phyloP scores from a whole-genome alignment of 441 rosid species.

The Lepidium campestre region DNA sequence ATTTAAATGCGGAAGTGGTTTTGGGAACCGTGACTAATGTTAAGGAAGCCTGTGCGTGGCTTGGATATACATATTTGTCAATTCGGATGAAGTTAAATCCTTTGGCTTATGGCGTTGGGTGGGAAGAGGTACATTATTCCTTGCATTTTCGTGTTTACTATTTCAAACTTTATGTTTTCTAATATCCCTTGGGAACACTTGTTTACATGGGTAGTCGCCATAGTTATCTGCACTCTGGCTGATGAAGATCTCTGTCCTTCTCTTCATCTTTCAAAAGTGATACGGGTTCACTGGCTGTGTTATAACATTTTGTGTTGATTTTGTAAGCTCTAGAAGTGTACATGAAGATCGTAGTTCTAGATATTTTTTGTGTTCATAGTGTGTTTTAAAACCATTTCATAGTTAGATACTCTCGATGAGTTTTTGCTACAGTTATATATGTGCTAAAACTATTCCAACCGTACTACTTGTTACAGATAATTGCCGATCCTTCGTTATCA shows the following conservation, averaged over 20 bases:
- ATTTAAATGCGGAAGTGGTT: constrained; percentile 95
- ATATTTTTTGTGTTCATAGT: background rate
- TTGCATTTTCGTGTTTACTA: background rate
- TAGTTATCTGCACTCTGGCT: background rate
- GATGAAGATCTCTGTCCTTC: constrained; percentile 4
- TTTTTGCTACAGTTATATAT: constrained; percentile 8
- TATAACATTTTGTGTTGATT: background rate
- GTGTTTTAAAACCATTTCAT: constrained; percentile 4
- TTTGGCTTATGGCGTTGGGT: constrained; percentile 96
- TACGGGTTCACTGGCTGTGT: background rate
- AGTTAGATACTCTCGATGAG: constrained; percentile 4
- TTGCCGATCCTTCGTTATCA: constrained; percentile 89
- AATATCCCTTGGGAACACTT: constrained; percentile 3
- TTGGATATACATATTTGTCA: constrained; percentile 94
- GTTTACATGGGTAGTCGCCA: background rate
- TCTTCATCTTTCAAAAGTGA: constrained; percentile 1
- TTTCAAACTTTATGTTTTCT: background rate
- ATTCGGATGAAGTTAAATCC: constrained; percentile 98
- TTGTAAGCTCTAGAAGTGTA: constrained; percentile 7
- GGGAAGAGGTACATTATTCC: constrained; percentile 81
- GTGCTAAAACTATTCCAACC: constrained; percentile 17
- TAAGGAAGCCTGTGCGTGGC: constrained; percentile 99
- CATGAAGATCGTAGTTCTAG: background rate
- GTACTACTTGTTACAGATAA: constrained; percentile 52
- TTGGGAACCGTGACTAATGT: constrained; percentile 99